Conservation (phyloP, 352 stramenopile species). For the Phytophthora sojae region DNA sequence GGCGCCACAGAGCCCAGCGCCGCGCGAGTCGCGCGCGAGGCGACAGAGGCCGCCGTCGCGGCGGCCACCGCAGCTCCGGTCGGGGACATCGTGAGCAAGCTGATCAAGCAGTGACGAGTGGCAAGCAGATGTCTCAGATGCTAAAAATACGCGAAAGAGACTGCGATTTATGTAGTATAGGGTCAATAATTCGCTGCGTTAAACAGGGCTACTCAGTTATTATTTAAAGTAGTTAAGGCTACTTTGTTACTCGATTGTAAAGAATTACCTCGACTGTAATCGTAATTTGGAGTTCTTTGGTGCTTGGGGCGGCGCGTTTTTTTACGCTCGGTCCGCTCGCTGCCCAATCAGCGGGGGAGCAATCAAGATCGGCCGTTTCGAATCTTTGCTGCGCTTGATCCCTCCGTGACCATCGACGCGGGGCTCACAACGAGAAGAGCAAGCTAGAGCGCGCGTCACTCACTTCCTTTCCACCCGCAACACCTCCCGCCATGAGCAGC, state of each 20-base stretch:
- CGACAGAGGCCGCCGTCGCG: constrained; percentile 15
- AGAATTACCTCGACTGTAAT: background rate
- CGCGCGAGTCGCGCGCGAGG: constrained; percentile 11
- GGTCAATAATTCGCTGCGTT: background rate
- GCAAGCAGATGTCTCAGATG: constrained; percentile 21
- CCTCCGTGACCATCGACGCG: constrained; percentile 29
- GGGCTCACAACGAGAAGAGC: constrained; percentile 27
- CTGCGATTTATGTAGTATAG: constrained; percentile 3
- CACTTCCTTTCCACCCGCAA: constrained; percentile 4
- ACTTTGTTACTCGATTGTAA: background rate
- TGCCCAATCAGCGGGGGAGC: constrained; percentile 24
- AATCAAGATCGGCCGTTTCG: constrained; percentile 29
- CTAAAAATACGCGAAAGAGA: constrained; percentile 24
- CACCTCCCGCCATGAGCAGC: constrained; percentile 22
- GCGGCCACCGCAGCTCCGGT: constrained; percentile 34
- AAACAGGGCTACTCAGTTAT: background rate
- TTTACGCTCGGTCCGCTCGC: constrained; percentile 10
- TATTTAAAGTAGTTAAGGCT: background rate
- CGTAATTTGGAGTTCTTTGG: constrained; percentile 18
- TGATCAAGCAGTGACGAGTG: background rate
- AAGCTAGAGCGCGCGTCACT: background rate
- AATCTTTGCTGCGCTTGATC: constrained; percentile 29
- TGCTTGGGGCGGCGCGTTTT: constrained; percentile 40
- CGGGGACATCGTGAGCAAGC: constrained; percentile 24
- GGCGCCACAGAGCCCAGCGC: constrained; percentile 25